Conservation (phyloP, 1,139 yeast species). For the Candida neerlandica region DNA sequence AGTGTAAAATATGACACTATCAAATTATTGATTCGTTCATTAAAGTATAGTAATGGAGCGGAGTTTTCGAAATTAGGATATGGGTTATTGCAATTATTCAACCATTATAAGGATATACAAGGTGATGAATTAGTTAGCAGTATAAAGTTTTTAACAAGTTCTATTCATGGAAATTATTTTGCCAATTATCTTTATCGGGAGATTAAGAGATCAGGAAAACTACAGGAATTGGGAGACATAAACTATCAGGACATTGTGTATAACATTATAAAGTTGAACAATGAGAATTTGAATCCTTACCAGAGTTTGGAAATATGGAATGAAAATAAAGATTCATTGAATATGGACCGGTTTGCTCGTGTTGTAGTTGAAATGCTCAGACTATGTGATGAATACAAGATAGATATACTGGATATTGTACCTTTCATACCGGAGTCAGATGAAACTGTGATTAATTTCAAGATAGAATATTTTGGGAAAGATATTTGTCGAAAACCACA, state of each 20-base stretch:
- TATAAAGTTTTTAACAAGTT: constrained; percentile 9
- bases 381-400: neutral
- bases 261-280: constrained; percentile 8
- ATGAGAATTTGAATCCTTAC: constrained; percentile 10
- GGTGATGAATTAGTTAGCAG: constrained; percentile 3
- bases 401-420: neutral
- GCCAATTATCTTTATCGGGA: constrained; percentile 12
- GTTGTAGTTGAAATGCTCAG: neutral
- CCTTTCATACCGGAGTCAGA: neutral
- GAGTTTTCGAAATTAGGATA: constrained; percentile 9
- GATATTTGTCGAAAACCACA: constrained; percentile 8
- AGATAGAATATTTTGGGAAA: constrained; percentile 21
- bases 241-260: neutral
- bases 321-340: neutral
- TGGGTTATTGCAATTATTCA: constrained; percentile 10
- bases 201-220: neutral
- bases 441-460: constrained; percentile 14
- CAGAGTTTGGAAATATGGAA: constrained; percentile 7
- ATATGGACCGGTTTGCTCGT: neutral
- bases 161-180: constrained; percentile 12
- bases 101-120: constrained; percentile 1
- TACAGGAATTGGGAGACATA: neutral
- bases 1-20: neutral
- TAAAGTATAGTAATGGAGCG: neutral
- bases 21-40: neutral